Evolutionary conservation across 2,329 filamentous ascomycete species (phyloP), one percentile per base, ranked within the genome.

Genomic region (Leptosphaerulina australis): DNA sequence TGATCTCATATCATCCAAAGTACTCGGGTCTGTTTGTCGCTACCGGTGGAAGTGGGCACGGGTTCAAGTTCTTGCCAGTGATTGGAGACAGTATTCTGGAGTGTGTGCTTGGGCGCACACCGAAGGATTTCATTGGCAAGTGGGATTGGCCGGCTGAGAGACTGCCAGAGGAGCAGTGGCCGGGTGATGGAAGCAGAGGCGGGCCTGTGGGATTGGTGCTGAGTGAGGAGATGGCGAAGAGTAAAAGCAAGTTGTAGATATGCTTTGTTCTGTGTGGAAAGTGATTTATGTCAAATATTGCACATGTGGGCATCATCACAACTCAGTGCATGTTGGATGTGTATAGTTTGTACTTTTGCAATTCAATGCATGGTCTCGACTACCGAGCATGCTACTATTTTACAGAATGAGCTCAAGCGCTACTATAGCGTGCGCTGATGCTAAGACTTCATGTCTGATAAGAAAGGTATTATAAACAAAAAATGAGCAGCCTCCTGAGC

Each of bases 1-100:
- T 85, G 4, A 76, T 85, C 36, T 75, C 78, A 29, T 75, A 77
- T 46, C 78, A 83, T 38, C 81, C 81, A 0, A 68, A 59, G 12
- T 80, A 77, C 55, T 63, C 68, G n/a, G 77, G 79, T 0, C 61
- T 87, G 0, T 81, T 85, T 60, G 75, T 86, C 0, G 83, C 83
- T 2, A 86, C 83, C 0, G 84, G 82, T 0, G 85, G 84, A 0
- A 81, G 78, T 26, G 84, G 84, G 0, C 84, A 86, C 65, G 84
- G 76, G 0, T 86, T 85, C 66, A 86, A 86, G 58, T 86, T 83
- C 51, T 61, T 85, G 38, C 83, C 83, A 0, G 79, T 80, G 3
- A 77, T 86, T 56, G 83, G 83, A 1, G 77, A 79, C 26, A 76
- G 74, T 53, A 78, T 85, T 10, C 74, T 80, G 0, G 77, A 83